Evolutionary conservation across 306 rosid genomes (phyloP).

Genomic region (Acmispon strigosus): DNA sequence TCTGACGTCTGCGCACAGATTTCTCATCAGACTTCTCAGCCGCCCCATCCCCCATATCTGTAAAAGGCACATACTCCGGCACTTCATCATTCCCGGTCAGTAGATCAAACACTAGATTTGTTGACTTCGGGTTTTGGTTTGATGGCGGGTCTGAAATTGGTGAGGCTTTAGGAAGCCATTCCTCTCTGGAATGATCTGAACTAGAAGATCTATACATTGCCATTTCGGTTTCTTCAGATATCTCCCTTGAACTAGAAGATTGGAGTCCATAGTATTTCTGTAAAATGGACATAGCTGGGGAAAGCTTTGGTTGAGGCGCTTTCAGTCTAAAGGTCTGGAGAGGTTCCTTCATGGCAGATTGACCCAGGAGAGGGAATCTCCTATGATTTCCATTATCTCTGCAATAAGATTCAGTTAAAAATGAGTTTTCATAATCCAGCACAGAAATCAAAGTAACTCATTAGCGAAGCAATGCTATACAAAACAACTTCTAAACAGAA

Average conservation of each 20-base stretch:
- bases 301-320: conserved; percentile 35
- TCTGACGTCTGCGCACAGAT: conserved; percentile 74
- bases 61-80: conserved; percentile 23
- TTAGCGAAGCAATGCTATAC: neutral
- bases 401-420: conserved; percentile 16
- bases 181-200: conserved; percentile 37
- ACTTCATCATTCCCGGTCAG: conserved; percentile 40
- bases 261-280: conserved; percentile 62
- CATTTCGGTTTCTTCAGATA: conserved; percentile 54
- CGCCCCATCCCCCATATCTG: conserved; percentile 46
- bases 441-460: neutral
- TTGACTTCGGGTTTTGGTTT: conserved; percentile 30
- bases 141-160: conserved; percentile 29
- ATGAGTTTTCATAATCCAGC: conserved; percentile 12
- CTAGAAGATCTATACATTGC: conserved; percentile 39
- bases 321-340: conserved; percentile 38
- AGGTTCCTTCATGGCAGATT: conserved; percentile 40
- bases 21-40: conserved; percentile 63
- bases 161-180: conserved; percentile 38
- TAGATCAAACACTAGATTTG: conserved; percentile 36
- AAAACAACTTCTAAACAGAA: conserved; percentile 1
- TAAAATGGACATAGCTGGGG: conserved; percentile 62
- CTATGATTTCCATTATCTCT: conserved; percentile 36
- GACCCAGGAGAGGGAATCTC: conserved; percentile 29
- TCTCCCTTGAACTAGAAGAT: conserved; percentile 24